Evolutionary conservation across 352 stramenopile species (phyloP).

Genomic region (Aphanomyces invadans): DNA sequence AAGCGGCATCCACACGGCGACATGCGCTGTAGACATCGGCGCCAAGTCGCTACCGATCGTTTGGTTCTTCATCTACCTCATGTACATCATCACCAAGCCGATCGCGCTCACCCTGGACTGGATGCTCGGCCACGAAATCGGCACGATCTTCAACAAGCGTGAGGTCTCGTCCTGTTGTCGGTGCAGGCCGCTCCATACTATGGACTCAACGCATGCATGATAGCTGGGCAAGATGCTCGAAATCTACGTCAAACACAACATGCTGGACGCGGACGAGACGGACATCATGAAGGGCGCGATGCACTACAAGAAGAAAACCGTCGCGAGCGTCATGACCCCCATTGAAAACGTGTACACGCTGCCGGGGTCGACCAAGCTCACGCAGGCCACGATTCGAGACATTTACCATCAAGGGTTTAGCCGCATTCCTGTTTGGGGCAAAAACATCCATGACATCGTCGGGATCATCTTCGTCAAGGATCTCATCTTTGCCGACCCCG

Average conservation of each 20-base stretch:
- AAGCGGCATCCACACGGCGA: too few relatives aligned
- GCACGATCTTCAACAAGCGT: constrained; percentile 89
- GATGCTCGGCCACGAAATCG: constrained; percentile 89
- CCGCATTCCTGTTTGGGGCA: constrained; percentile 93
- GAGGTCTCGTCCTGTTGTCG: constrained; percentile 13
- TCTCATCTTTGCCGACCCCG: constrained; percentile 76
- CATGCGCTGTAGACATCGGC: constrained; percentile 29
- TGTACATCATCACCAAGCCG: constrained; percentile 88
- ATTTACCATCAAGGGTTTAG: constrained; percentile 90
- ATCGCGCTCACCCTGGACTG: constrained; percentile 88
- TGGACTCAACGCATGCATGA: neutral
- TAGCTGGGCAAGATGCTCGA: constrained; percentile 95
- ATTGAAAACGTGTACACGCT: constrained; percentile 50
- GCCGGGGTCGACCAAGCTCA: constrained; percentile 42
- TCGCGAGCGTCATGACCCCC: constrained; percentile 90
- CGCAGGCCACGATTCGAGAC: constrained; percentile 49
- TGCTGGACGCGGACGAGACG: constrained; percentile 89
- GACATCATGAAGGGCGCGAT: constrained; percentile 92
- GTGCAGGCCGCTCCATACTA: neutral
- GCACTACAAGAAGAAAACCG: constrained; percentile 64
- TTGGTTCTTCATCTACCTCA: constrained; percentile 85
- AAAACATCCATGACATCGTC: constrained; percentile 93
- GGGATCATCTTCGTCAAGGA: constrained; percentile 94
- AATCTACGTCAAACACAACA: constrained; percentile 90
- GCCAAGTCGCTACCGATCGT: constrained; percentile 84